phyloP scores from a whole-genome alignment of 2,329 filamentous ascomycete genomes.

The Gremmenia infestans region DNA sequence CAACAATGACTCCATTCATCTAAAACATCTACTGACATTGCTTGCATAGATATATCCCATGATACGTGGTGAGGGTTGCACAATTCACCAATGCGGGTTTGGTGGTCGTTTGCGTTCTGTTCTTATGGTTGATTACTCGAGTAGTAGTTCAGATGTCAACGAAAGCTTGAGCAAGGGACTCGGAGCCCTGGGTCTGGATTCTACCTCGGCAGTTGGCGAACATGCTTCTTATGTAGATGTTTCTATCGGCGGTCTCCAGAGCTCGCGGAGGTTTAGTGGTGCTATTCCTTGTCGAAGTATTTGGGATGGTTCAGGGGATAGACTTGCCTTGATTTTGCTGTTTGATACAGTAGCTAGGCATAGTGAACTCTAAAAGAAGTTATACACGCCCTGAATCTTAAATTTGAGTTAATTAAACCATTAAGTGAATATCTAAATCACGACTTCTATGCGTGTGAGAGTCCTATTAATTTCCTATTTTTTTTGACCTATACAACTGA shows the following conservation, averaged over 20 bases:
- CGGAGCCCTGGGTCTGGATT: not conserved
- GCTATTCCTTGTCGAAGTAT: constrained; percentile 40
- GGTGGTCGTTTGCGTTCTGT: constrained; percentile 4
- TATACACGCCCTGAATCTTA: not conserved
- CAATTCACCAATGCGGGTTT: constrained; percentile 13
- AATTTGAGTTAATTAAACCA: too few species aligned
- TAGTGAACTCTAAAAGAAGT: not conserved
- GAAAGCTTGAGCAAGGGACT: constrained; percentile 7
- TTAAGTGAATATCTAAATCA: not conserved
- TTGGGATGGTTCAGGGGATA: constrained; percentile 36
- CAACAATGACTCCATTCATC: too few species aligned
- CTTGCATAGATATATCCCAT: not conserved
- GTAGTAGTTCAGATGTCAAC: not conserved
- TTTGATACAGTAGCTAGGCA: not conserved
- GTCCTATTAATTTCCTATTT: too few species aligned
- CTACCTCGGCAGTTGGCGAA: not conserved
- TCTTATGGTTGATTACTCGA: constrained; percentile 5
- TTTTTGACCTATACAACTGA: too few species aligned
- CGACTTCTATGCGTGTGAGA: too few species aligned
- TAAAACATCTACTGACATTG: too few species aligned
- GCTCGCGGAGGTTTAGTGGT: constrained; percentile 10
- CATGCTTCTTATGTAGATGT: constrained; percentile 18
- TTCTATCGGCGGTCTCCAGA: constrained; percentile 1
- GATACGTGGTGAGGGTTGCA: constrained; percentile 1
- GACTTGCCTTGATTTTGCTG: constrained; percentile 26